Evolutionary conservation across 2,329 filamentous ascomycete genomes (phyloP), one percentile per base, ranked within the genome.

Genomic region (Sodiomyces alkalinus): DNA sequence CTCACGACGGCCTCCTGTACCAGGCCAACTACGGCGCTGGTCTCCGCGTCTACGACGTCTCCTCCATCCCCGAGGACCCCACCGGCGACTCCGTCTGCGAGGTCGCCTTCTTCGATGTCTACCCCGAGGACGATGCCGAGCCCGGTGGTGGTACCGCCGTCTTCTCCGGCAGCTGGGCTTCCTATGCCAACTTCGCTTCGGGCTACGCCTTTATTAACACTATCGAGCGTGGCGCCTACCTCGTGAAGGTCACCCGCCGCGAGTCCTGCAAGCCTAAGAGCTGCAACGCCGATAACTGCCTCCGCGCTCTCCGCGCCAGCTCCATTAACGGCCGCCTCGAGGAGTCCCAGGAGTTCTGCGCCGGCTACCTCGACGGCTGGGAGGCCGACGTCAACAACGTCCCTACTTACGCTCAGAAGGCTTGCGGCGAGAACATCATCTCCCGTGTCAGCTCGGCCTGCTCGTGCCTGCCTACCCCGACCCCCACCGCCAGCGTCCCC

Each of bases 1-100:
- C n/a, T n/a, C 36, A 52, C 18, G 43, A 62, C 34, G 56, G 52
- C 11, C 47, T 56, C 23, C 46, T 48, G 22, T 64, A 62, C 46
- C 62, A 67, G 40, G 51, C 57, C 18, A 62, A 65, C 46, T 67
- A 66, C 35, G 60, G 52, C 4, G 51, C 56, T 9, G 62, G 62
- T n/a, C 51, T 67, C 7, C 51, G 54, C 3, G 44, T 58, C 5
- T 45, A 56, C 14, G 53, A 58, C 18, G 42, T 48, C 4, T 41
- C 42, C 14, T 51, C 49, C 1, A 47, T 58, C 18, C 44, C 48
- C 5, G 19, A 40, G 3, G 56, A 64, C 19, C 56, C 59, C 1
- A 58, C 56, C 1, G 62, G 61, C n/a, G 47, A 42, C 11, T 41
- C 45, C 4, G 49, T 66, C n/a, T 49, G 53, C 23, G 57, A 64